Evolutionary conservation across 2,329 filamentous ascomycete genomes (phyloP).

Genomic region (Aurifilum marmelostoma): DNA sequence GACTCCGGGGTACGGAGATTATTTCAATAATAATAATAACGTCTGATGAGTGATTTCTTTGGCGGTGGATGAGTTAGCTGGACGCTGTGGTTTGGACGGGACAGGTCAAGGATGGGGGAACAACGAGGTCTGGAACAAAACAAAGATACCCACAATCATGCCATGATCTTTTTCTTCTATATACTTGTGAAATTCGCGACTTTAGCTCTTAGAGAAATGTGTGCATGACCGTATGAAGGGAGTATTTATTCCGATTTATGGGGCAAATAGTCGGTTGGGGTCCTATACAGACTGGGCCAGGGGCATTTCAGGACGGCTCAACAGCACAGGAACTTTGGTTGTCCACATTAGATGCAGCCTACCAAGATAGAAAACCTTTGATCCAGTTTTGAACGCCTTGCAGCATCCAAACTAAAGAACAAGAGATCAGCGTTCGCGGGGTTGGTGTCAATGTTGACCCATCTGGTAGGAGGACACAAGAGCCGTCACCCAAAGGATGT

Average conservation of each 20-base stretch:
- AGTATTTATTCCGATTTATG: background rate
- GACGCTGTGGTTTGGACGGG: background rate
- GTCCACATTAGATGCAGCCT: too few species aligned
- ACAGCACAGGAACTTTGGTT: too few species aligned
- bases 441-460: background rate
- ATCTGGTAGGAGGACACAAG: background rate
- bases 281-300: background rate
- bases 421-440: background rate
- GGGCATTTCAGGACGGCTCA: background rate
- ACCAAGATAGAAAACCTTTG: background rate
- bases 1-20: too few species aligned
- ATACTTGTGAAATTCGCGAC: too few species aligned
- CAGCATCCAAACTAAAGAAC: background rate
- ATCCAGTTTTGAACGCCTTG: background rate
- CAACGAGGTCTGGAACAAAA: slow-evolving; percentile 1
- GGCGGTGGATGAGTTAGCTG: background rate
- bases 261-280: background rate
- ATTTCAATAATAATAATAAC: slow-evolving; percentile 20
- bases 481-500: background rate
- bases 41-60: slow-evolving; percentile 16
- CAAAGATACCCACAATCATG: slow-evolving; percentile 23
- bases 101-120: background rate
- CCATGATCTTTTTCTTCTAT: background rate
- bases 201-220: background rate
- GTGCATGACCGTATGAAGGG: background rate